Conservation (phyloP, 2,329 filamentous ascomycete genomes). For the Neonectria ditissima region DNA sequence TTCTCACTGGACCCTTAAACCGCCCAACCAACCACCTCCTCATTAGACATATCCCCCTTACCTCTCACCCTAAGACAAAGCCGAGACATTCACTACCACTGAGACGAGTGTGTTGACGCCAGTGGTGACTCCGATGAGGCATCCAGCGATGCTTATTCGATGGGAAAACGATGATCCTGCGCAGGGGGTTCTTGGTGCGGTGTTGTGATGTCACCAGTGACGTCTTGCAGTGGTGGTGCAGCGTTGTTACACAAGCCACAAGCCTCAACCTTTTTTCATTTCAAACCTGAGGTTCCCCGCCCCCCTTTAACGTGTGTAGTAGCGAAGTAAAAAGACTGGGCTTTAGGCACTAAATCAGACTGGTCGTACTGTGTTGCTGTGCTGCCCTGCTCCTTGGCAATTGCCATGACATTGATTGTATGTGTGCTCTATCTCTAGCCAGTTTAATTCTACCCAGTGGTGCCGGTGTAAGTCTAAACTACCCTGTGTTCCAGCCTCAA, state of each 20-base stretch:
- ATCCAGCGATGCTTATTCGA: conserved; percentile 27
- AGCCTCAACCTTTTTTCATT: neutral
- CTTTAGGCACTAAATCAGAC: neutral
- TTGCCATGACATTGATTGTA: neutral
- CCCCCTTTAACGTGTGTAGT: neutral
- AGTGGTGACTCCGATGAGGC: conserved; percentile 25
- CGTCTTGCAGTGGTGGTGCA: conserved; percentile 26
- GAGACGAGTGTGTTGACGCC: conserved; percentile 19
- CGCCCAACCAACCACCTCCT: neutral
- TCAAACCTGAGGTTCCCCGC: no score
- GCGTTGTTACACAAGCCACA: neutral
- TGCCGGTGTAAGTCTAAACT: neutral
- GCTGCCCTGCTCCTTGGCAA: neutral
- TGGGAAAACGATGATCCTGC: neutral
- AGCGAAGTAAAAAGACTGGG: neutral
- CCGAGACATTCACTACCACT: neutral
- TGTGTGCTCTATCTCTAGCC: neutral
- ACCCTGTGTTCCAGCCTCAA: neutral
- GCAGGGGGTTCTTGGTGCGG: neutral
- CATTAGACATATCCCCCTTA: neutral
- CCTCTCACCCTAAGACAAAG: neutral
- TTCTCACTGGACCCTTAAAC: neutral
- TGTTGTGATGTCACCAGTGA: conserved; percentile 44
- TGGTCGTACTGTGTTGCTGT: neutral
- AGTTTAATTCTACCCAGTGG: neutral